These are phyloP conservation scores for Oenanthe javanica DNA, from an alignment of 140 eudicot genomes.

Conservation along the genomic window DNA sequence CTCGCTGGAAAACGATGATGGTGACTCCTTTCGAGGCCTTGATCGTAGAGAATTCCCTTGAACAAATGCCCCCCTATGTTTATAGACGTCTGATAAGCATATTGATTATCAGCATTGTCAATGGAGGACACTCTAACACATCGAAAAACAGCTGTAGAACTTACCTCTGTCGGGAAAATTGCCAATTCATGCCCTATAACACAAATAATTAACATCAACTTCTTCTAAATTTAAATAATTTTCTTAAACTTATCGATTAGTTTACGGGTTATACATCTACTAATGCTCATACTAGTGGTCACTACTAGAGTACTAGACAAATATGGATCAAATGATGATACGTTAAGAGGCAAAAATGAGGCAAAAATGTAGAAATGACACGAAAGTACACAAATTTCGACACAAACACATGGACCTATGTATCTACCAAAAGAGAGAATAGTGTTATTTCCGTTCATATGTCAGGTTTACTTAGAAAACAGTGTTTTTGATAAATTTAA, in stretches of 20 bases:
- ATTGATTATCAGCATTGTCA: constrained; percentile 64
- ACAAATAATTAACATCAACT: no score
- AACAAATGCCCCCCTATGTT: constrained; percentile 68
- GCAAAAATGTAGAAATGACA: not conserved
- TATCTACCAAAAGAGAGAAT: not conserved
- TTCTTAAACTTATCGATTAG: not conserved
- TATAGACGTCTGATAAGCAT: constrained; percentile 70
- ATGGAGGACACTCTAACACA: constrained; percentile 77
- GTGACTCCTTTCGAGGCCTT: constrained; percentile 64
- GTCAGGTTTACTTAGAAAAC: constrained; percentile 27
- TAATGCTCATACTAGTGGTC: not conserved
- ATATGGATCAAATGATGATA: not conserved
- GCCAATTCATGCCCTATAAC: constrained; percentile 58
- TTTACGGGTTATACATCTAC: not conserved
- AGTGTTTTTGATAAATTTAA: constrained; percentile 11
- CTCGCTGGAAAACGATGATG: constrained; percentile 46
- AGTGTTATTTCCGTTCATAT: constrained; percentile 10
- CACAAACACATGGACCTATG: not conserved
- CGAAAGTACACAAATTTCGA: not conserved
- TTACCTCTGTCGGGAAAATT: constrained; percentile 72
- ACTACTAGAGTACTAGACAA: not conserved
- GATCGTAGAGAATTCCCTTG: constrained; percentile 75
- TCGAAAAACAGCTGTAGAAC: constrained; percentile 54
- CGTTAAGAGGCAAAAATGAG: no score
- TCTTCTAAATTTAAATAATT: no score